A percentile compares a stretch with the other conserved stretches of the same genome.
Conservation (phyloP, 2,329 filamentous ascomycete species). For the Acrodontium crateriforme region DNA sequence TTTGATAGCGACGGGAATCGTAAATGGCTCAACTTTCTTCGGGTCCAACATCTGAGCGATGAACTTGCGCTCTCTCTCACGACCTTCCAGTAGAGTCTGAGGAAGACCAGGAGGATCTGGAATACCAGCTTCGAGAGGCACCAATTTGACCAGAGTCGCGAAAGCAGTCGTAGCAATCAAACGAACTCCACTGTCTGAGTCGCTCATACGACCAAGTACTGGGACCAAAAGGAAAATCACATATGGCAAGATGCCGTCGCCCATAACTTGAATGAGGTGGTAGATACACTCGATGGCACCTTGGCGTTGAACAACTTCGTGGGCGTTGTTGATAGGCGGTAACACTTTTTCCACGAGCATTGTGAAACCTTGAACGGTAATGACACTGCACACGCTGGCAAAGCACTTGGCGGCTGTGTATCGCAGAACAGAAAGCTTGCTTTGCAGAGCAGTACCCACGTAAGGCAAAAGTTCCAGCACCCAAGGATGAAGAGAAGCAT, state of each 20-base stretch:
- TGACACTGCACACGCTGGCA: constrained; percentile 92
- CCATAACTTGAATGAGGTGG: constrained; percentile 96
- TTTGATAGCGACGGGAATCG: constrained; percentile 92
- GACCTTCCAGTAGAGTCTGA: constrained; percentile 70
- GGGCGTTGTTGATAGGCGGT: constrained; percentile 78
- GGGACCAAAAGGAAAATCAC: constrained; percentile 98
- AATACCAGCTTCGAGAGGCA: constrained; percentile 92
- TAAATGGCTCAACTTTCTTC: constrained; percentile 89
- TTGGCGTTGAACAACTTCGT: constrained; percentile 80
- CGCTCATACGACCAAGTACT: constrained; percentile 93
- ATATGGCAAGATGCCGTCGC: constrained; percentile 86
- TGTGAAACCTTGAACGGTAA: constrained; percentile 90
- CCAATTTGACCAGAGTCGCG: constrained; percentile 89
- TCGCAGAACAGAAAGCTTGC: constrained; percentile 76
- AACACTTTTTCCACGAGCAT: constrained; percentile 86
- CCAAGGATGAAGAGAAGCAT: constrained; percentile 61
- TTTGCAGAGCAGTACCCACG: constrained; percentile 77
- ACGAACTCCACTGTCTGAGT: constrained; percentile 90
- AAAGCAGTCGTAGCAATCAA: constrained; percentile 94
- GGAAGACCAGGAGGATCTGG: constrained; percentile 91
- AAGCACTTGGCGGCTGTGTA: constrained; percentile 97
- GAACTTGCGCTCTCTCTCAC: constrained; percentile 90
- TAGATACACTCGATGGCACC: constrained; percentile 93
- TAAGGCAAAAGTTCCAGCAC: constrained; percentile 72
- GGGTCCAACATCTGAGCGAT: constrained; percentile 92